Evolutionary conservation across 2,329 filamentous ascomycete species (phyloP), one percentile per base, ranked within the genome.

Genomic region (Monosporascus sp.): DNA sequence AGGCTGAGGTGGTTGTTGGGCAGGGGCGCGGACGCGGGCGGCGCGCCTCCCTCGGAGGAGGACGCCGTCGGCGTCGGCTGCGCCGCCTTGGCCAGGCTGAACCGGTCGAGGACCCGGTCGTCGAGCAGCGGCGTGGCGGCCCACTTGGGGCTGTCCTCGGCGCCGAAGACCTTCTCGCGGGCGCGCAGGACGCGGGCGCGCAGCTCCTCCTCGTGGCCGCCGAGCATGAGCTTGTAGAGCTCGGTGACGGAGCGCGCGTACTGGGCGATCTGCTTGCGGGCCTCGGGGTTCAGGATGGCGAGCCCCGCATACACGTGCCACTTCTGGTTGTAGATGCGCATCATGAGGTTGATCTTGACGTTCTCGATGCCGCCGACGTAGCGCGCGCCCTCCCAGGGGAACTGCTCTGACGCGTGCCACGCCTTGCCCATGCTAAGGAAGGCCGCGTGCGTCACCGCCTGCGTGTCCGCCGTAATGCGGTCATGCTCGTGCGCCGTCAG

Each of bases 261-360:
- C 76, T 97, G 92, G 52, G 88, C 83, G 65, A 99, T 97, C 73
- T 99, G 94, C 70, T 88, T 81, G 70, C 88, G 89, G 3, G 94
- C 94, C 54, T 91, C 88, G 0, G 94, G 94, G 70, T 99, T 99
- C 54, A 99, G 81, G 66, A 99, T 99, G 11, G 95, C 94, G 8
- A 99, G 86, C 0, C 94, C 94, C 20, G 94, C 94, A 71, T 99
- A 99, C 54, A 99, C 94, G 75, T 99, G 95, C 95, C 95, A 99
- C 72, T 97, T 99, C 72, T 97, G 96, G 55, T 88, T 87, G 76
- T 97, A 99, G 74, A 99, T 97, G 63, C 94, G 91, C 60, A 99
- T 78, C 62, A 91, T 97, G 62, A 97, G 86, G 74, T 99, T 99
- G 76, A 97, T 96, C 76, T 99, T 99, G 64, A 97, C 93, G 70